These are phyloP conservation scores for Simplicillium sp. DNA, from an alignment of 2,329 filamentous ascomycete species.

Conservation along the genomic window DNA sequence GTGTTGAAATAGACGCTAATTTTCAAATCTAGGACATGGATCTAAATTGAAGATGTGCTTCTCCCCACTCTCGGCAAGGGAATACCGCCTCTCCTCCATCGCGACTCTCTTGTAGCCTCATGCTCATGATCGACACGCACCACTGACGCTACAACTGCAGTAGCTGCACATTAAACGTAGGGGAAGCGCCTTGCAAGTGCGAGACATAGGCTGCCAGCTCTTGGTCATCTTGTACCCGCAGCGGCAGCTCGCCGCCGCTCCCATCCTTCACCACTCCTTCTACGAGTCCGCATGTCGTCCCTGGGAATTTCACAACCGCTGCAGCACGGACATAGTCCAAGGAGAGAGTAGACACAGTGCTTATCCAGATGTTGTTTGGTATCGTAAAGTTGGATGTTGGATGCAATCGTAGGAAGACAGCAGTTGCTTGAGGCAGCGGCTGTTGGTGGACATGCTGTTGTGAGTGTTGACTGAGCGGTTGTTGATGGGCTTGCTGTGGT, in stretches of 20 bases:
- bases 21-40: too few species aligned
- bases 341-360: conserved; percentile 47
- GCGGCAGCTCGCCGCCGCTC: conserved; percentile 49
- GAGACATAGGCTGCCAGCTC: conserved; percentile 65
- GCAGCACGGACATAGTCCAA: conserved; percentile 54
- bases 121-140: too few species aligned
- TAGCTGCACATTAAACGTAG: conserved; percentile 33
- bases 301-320: conserved; percentile 51
- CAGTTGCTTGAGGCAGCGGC: conserved; percentile 13
- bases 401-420: conserved; percentile 62
- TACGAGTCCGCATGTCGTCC: conserved; percentile 47
- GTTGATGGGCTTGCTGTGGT: conserved; percentile 13
- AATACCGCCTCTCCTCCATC: too few species aligned
- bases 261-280: conserved; percentile 57
- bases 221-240: conserved; percentile 59
- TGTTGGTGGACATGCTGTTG: conserved; percentile 2
- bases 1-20: too few species aligned
- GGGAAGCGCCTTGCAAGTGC: conserved; percentile 42
- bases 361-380: conserved; percentile 53
- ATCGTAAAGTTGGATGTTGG: conserved; percentile 47
- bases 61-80: too few species aligned
- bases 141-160: conserved; percentile 11
- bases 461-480: not conserved
- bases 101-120: too few species aligned
- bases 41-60: too few species aligned